Evolutionary conservation across 2,329 filamentous ascomycete genomes (phyloP).

Genomic region (Diaporthe citrichinensis): DNA sequence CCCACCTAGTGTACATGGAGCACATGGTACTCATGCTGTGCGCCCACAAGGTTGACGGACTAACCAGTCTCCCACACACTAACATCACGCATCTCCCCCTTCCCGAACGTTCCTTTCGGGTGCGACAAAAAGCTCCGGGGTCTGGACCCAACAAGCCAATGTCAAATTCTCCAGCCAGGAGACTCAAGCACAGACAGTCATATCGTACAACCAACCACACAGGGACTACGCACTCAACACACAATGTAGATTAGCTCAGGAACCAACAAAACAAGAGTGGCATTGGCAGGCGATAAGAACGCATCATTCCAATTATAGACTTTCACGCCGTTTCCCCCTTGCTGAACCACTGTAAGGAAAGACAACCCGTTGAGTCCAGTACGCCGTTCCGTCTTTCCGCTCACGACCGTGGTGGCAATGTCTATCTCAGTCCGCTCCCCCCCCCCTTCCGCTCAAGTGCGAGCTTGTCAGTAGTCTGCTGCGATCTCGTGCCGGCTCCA

Average conservation of each 20-base stretch:
- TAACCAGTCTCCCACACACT: neutral
- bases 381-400: neutral
- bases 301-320: constrained; percentile 13
- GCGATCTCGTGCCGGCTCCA: neutral
- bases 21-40: constrained; percentile 37
- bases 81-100: neutral
- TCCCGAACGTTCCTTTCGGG: constrained; percentile 15
- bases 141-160: constrained; percentile 4
- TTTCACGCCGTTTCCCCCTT: constrained; percentile 23
- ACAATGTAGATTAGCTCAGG: constrained; percentile 22
- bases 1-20: constrained; percentile 26
- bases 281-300: constrained; percentile 22
- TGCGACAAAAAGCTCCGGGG: constrained; percentile 30
- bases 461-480: neutral
- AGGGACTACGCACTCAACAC: neutral
- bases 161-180: neutral
- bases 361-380: constrained; percentile 18
- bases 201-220: constrained; percentile 30
- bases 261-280: constrained; percentile 3
- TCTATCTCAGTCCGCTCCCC: constrained; percentile 3
- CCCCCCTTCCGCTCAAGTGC: neutral
- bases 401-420: neutral
- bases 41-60: constrained; percentile 20
- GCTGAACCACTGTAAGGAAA: constrained; percentile 22
- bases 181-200: constrained; percentile 1